These are phyloP conservation scores for Alliaria petiolata DNA, from an alignment of 345 rosid genomes.

Conservation along the genomic window DNA sequence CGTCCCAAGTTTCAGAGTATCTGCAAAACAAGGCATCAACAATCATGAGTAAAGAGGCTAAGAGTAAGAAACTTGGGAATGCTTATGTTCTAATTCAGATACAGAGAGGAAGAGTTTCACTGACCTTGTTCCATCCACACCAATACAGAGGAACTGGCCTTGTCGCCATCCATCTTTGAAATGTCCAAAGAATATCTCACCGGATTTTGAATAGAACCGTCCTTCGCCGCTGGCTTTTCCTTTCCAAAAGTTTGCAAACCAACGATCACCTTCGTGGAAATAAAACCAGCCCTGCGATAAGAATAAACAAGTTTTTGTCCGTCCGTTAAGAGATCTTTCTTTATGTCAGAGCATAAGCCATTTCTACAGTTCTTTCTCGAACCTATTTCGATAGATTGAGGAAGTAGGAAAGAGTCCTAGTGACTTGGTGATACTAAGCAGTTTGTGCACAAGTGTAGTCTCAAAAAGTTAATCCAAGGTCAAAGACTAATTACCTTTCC, in stretches of 20 bases:
- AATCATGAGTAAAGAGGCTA: neutral
- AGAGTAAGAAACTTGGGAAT: neutral
- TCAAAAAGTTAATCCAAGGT: neutral
- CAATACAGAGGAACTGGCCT: conserved; percentile 71
- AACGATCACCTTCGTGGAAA: conserved; percentile 81
- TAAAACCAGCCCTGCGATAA: conserved; percentile 85
- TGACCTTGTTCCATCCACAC: conserved; percentile 78
- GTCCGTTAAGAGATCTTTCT: neutral
- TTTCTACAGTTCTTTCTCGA: neutral
- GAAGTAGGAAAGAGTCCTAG: neutral
- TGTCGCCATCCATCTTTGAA: conserved; percentile 95
- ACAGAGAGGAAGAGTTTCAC: neutral
- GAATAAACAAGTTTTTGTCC: neutral
- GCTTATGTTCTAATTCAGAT: neutral
- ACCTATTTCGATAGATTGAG: neutral
- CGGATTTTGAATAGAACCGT: conserved; percentile 85
- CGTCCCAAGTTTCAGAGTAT: conserved; percentile 72
- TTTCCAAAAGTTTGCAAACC: conserved; percentile 99
- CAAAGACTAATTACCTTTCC: conserved; percentile 64
- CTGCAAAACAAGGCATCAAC: conserved; percentile 26
- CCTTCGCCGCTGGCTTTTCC: conserved; percentile 95
- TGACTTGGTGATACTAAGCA: neutral
- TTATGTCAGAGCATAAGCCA: neutral
- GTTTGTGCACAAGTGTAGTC: neutral
- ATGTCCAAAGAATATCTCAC: conserved; percentile 75